Conservation (phyloP, 441 rosid species). For the Euphorbia corollata region DNA sequence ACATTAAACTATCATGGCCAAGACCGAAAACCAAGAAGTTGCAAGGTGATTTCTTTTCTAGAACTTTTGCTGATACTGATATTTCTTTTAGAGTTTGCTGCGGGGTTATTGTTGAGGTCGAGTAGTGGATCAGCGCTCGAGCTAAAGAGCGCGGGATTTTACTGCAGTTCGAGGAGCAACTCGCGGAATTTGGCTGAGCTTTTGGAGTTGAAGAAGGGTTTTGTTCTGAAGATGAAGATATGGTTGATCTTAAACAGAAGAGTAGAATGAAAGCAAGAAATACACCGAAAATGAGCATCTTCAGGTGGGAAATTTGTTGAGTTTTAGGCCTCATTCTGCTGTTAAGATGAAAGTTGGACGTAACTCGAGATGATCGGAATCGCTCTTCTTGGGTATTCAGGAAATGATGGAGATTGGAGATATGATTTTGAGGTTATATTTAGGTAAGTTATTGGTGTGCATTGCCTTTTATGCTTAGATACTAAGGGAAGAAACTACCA, state of each 20-base stretch:
- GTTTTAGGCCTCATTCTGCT: conserved; percentile 55
- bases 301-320: conserved; percentile 40
- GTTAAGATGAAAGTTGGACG: too few relatives aligned
- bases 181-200: conserved; percentile 11
- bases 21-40: conserved; percentile 86
- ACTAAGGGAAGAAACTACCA: conserved; percentile 34
- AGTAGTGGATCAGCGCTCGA: conserved; percentile 62
- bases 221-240: conserved; percentile 40
- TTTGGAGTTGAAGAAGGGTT: conserved; percentile 20
- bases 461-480: conserved; percentile 44
- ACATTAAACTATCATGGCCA: conserved; percentile 90
- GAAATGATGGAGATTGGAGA: conserved; percentile 6
- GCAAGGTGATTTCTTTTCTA: conserved; percentile 70
- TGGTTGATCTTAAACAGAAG: conserved; percentile 47
- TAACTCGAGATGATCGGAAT: too few relatives aligned
- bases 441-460: conserved; percentile 14
- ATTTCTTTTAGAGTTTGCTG: conserved; percentile 76
- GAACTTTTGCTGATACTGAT: conserved; percentile 42
- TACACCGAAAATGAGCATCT: conserved; percentile 52
- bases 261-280: conserved; percentile 51
- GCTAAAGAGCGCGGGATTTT: conserved; percentile 60
- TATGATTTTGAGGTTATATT: conserved; percentile 3
- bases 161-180: conserved; percentile 38
- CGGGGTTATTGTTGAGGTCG: conserved; percentile 71
- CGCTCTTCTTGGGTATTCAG: conserved; percentile 13